Base-by-base conservation (phyloP, 345 rosid species). In the Turritis glabra region DNA sequence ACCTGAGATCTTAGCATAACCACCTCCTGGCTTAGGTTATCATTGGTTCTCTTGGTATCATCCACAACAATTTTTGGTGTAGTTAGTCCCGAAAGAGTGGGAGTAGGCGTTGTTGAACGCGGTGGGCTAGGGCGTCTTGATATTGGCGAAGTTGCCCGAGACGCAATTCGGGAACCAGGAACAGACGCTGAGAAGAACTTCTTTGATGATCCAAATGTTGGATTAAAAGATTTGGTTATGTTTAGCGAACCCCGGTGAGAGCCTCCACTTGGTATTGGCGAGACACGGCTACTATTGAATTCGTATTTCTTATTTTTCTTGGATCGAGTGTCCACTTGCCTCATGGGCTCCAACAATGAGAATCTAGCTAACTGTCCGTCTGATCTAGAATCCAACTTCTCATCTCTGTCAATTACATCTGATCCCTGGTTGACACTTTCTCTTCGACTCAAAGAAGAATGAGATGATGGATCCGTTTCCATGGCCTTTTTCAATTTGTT, bases 71-170 rank as follows among this genome's bases (percentile, higher is more conserved):
- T 35, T 77, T 82, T 92, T 0, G 97, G 96, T 30, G 99, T 89
- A 37, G 90, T 85, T 35, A 96, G 93, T 75, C 99, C 99, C 7
- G 88, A 91, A 50, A 96, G 85, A 52, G 97, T 96, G 44, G 99
- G 98, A 27, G 97, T 92, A 41, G 99, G 99, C 9, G 99, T 96
- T 53, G 99, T 92, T 74, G 99, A 93, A 63, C 99, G 96, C 65
- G 98, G 98, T 63, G 98, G 99, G 75, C 96, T 96, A 26, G 93
- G 84, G 35, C 96, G 89, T 79, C 99, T 89, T 57, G 93, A 92
- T 84, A 92, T 87, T 56, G 99, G 99, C 19, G 99, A 96, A 69
- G 97, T 90, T 84, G 97, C 99, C 73, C 99, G 90, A 62, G 99
- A 95, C 40, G 83, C 94, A 79, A 95, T 95, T 86, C 99, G 82